These are phyloP conservation scores for Diaporthe sp. DNA, from an alignment of 2,329 filamentous ascomycete genomes.

Conservation along the genomic window DNA sequence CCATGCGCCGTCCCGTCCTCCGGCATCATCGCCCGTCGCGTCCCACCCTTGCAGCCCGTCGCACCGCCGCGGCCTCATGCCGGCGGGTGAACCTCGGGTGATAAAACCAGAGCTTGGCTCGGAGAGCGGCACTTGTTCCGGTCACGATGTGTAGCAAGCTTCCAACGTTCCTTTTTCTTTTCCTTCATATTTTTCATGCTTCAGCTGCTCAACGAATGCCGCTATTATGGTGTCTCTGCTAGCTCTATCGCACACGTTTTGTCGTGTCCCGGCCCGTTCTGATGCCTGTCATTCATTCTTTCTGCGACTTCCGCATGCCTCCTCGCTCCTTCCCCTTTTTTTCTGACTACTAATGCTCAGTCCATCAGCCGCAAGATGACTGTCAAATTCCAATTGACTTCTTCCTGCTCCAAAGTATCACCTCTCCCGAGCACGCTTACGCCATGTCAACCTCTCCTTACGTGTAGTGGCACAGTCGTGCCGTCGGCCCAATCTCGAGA, in stretches of 20 bases:
- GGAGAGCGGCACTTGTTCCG: constrained; percentile 12
- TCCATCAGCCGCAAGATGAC: neutral
- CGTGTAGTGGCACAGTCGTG: neutral
- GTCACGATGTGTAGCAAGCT: neutral
- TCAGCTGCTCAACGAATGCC: neutral
- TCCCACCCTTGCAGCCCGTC: constrained; percentile 34
- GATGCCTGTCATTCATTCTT: neutral
- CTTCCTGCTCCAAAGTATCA: neutral
- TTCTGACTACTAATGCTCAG: neutral
- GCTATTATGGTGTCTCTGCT: constrained; percentile 2
- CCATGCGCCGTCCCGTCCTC: constrained; percentile 32
- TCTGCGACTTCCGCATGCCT: neutral
- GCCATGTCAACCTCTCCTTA: neutral
- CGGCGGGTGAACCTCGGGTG: constrained; percentile 40
- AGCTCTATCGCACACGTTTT: neutral
- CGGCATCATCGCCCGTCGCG: constrained; percentile 20
- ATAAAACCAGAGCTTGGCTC: neutral
- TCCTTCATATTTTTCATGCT: neutral
- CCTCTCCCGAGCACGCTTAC: neutral
- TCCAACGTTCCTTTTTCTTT: neutral
- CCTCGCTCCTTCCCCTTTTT: neutral
- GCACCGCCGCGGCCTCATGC: constrained; percentile 37
- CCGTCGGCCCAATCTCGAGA: constrained; percentile 21
- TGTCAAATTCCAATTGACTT: neutral
- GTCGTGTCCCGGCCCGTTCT: neutral